These are phyloP conservation scores for Raphanus raphanistrum DNA, from an alignment of 345 rosid species.

Conservation along the genomic window DNA sequence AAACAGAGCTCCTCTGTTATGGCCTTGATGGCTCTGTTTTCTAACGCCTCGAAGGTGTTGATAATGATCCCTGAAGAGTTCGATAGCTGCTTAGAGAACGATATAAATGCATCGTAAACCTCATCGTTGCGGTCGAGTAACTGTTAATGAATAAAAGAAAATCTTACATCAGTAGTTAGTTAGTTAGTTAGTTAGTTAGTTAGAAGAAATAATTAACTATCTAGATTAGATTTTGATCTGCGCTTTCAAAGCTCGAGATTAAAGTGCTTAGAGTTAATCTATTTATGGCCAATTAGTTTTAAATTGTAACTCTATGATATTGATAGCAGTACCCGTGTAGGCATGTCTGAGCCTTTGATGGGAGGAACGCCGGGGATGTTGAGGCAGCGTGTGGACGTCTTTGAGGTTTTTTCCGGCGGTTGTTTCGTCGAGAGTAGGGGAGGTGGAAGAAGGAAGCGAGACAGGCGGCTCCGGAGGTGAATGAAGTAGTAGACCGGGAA, in stretches of 20 bases:
- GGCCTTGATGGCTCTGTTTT: conserved; percentile 42
- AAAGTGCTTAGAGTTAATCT: too few relatives aligned
- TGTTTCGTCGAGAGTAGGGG: conserved; percentile 39
- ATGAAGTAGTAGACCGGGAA: conserved; percentile 51
- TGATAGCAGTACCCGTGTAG: background rate
- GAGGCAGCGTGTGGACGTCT: conserved; percentile 41
- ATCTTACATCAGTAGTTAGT: background rate
- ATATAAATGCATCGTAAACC: conserved; percentile 33
- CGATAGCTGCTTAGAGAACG: conserved; percentile 9
- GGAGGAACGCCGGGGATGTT: conserved; percentile 51
- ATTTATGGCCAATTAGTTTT: background rate
- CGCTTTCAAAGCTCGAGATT: too few relatives aligned
- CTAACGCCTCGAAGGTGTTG: conserved; percentile 59
- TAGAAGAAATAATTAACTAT: background rate
- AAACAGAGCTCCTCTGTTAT: conserved; percentile 49
- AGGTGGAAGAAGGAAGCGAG: conserved; percentile 40
- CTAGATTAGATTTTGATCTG: too few relatives aligned
- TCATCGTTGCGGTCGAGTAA: conserved; percentile 37
- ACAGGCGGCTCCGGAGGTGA: conserved; percentile 44
- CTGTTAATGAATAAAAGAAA: background rate
- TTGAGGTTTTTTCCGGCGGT: conserved; percentile 36
- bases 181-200: too few relatives aligned
- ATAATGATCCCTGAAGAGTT: conserved; percentile 51
- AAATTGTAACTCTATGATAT: background rate
- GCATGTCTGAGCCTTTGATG: conserved; percentile 35